Evolutionary conservation across 2,329 filamentous ascomycete species (phyloP).

Genomic region (Paradendryphiella salina): DNA sequence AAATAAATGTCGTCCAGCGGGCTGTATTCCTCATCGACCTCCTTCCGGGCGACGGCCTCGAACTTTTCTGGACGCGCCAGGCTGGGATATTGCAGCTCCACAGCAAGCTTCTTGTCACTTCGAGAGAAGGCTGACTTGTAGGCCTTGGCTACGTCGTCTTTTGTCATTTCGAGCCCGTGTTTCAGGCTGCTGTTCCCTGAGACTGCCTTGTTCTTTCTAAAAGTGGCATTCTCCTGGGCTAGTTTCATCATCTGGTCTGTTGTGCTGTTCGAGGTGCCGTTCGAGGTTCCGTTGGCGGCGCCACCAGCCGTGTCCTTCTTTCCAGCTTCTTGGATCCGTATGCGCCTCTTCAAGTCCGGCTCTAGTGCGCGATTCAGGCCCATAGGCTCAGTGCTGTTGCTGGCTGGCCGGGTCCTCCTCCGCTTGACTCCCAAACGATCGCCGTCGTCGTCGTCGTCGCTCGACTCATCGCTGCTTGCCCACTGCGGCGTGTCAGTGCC

Average conservation of each 20-base stretch:
- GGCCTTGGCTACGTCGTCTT: constrained; percentile 48
- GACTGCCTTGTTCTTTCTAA: constrained; percentile 17
- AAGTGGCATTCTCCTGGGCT: constrained; percentile 12
- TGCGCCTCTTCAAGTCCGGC: constrained; percentile 41
- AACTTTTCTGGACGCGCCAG: constrained; percentile 65
- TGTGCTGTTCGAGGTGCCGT: constrained; percentile 6
- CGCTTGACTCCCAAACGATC: constrained; percentile 33
- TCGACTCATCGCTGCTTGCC: constrained; percentile 40
- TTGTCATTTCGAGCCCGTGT: constrained; percentile 50
- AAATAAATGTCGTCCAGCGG: constrained; percentile 74
- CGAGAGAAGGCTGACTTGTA: constrained; percentile 58
- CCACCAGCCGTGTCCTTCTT: constrained; percentile 7
- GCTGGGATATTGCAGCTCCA: constrained; percentile 85
- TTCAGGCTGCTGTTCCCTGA: constrained; percentile 34
- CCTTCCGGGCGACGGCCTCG: constrained; percentile 34
- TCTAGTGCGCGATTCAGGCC: constrained; percentile 44
- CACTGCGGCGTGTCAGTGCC: constrained; percentile 42
- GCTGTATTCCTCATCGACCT: constrained; percentile 44
- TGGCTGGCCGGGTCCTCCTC: constrained; percentile 42
- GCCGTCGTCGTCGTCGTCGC: constrained; percentile 36
- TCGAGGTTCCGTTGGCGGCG: constrained; percentile 6
- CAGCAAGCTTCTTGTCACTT: constrained; percentile 50
- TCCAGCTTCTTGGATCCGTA: constrained; percentile 32
- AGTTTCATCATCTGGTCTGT: constrained; percentile 9
- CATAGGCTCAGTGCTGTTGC: constrained; percentile 43